Conservation (phyloP, 768 basidiomycete species). For the Rossbeevera mucosa region DNA sequence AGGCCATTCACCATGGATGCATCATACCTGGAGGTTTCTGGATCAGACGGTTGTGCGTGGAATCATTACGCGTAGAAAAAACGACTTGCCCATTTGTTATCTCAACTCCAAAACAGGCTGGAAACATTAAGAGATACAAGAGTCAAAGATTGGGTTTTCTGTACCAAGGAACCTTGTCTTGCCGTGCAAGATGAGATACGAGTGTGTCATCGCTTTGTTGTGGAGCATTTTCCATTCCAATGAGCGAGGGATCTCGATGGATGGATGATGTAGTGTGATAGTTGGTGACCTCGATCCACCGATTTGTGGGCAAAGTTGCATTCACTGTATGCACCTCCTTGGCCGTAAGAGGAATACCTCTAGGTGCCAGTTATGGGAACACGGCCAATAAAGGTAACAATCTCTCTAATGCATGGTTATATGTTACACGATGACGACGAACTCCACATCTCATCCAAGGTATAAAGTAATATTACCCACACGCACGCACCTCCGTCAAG, state of each 20-base stretch:
- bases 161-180: background rate
- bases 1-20: background rate
- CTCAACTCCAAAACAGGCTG: background rate
- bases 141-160: background rate
- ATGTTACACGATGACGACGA: background rate
- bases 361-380: too few species aligned
- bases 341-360: too few species aligned
- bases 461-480: background rate
- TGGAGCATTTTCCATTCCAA: too few species aligned
- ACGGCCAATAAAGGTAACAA: too few species aligned
- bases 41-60: background rate
- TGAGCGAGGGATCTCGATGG: too few species aligned
- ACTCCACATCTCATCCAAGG: background rate
- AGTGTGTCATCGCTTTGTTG: too few species aligned
- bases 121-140: background rate
- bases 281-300: too few species aligned
- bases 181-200: background rate
- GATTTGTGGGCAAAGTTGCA: too few species aligned
- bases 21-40: background rate
- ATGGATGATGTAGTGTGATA: too few species aligned
- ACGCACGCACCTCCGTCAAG: constrained; percentile 15
- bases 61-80: background rate
- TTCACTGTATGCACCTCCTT: too few species aligned
- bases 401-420: too few species aligned
- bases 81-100: background rate